Evolutionary conservation across 768 basidiomycete species (phyloP).

Genomic region (Symmetrospora coprosmae): DNA sequence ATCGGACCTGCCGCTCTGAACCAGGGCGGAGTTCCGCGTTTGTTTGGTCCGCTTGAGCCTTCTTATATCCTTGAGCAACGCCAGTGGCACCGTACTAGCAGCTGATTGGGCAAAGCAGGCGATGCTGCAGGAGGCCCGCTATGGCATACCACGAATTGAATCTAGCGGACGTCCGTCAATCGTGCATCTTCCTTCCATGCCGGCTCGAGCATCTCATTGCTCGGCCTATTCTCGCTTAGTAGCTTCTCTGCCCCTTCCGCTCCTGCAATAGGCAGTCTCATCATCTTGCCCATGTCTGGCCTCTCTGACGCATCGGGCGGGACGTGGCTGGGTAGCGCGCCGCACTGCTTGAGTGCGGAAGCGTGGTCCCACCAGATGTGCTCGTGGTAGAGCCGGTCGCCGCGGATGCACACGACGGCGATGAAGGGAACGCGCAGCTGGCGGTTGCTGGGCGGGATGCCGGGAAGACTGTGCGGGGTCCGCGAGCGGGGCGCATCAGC

Average conservation of each 20-base stretch:
- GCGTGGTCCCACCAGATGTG: slow-evolving; percentile 43
- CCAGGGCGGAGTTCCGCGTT: too few species aligned
- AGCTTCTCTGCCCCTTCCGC: slow-evolving; percentile 41
- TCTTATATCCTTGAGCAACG: not conserved
- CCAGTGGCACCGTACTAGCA: not conserved
- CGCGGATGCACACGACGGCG: slow-evolving; percentile 47
- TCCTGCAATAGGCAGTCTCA: slow-evolving; percentile 39
- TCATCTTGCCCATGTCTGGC: too few species aligned
- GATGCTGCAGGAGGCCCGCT: not conserved
- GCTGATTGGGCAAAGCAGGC: not conserved
- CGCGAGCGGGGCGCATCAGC: not conserved
- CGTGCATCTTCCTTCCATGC: not conserved
- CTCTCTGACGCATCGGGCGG: slow-evolving; percentile 27
- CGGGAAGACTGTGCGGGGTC: slow-evolving; percentile 38
- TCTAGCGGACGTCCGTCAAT: too few species aligned
- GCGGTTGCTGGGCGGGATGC: slow-evolving; percentile 46
- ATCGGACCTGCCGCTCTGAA: too few species aligned
- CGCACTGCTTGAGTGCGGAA: slow-evolving; percentile 41
- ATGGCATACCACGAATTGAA: not conserved
- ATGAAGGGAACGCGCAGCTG: slow-evolving; percentile 46
- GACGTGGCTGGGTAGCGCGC: slow-evolving; percentile 31
- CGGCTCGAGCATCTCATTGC: slow-evolving; percentile 14
- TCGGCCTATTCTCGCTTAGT: slow-evolving; percentile 31
- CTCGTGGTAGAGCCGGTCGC: slow-evolving; percentile 46
- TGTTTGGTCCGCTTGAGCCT: not conserved